These are phyloP conservation scores for Albatrellus sp. DNA, from an alignment of 1,284 basidiomycete genomes.

Conservation along the genomic window DNA sequence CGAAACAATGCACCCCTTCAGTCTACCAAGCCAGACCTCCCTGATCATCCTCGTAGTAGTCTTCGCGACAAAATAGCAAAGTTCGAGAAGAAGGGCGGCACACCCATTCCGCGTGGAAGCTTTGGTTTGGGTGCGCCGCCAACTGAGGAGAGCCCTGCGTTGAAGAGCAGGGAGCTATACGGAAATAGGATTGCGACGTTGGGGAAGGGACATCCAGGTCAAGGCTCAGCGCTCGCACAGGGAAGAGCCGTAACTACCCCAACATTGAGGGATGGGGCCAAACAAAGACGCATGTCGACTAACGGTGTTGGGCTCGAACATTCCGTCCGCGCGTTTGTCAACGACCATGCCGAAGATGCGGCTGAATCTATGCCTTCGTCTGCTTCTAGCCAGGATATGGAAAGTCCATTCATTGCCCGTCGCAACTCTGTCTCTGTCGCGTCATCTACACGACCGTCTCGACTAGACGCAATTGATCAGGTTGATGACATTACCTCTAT, in stretches of 20 bases:
- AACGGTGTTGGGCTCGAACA: background rate
- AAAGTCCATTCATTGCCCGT: too few relatives aligned
- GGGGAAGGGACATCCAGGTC: constrained; percentile 12
- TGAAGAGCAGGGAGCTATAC: constrained; percentile 50
- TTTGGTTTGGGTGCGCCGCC: constrained; percentile 61
- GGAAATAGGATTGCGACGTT: constrained; percentile 53
- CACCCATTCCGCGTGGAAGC: constrained; percentile 60
- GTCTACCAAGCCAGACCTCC: constrained; percentile 15
- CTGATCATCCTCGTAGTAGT: constrained; percentile 18
- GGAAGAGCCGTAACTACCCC: constrained; percentile 9
- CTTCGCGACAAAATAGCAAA: constrained; percentile 64
- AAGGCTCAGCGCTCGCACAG: constrained; percentile 13
- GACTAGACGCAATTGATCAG: background rate
- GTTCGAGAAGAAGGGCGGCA: constrained; percentile 64
- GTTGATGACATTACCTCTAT: background rate
- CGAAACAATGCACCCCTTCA: constrained; percentile 12
- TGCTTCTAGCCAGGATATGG: too few relatives aligned
- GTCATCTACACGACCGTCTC: too few relatives aligned
- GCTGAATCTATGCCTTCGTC: too few relatives aligned
- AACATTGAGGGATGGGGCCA: background rate
- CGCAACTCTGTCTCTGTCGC: too few relatives aligned
- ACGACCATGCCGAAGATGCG: too few relatives aligned
- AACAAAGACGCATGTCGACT: constrained; percentile 2
- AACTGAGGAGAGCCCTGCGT: constrained; percentile 28
- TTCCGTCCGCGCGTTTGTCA: too few relatives aligned